Evolutionary conservation across 129 eudicot species (phyloP).

Genomic region (carrot (Daucus carota)): DH1_v3.0 NC_030387.2:5211001-5211500

Average conservation of each 20-base stretch:
- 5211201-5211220: constrained; percentile 9
- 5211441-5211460: neutral
- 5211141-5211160: constrained; percentile 10
- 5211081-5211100: neutral
- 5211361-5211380: neutral
- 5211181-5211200: neutral
- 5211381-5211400: constrained; percentile 14
- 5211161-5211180: neutral
- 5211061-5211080: neutral
- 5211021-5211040: neutral
- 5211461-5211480: neutral
- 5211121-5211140: constrained; percentile 5
- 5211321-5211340: too few species aligned
- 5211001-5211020: too few species aligned
- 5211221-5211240: constrained; percentile 33
- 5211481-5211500: constrained; percentile 4
- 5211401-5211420: constrained; percentile 20
- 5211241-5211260: constrained; percentile 22
- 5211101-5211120: too few species aligned
- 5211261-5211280: constrained; percentile 48
- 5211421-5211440: neutral
- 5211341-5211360: too few species aligned
- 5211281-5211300: constrained; percentile 31
- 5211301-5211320: too few species aligned
- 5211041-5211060: neutral